Evolutionary conservation across 805 yeast genomes (phyloP), one percentile per base, ranked within the genome.

Genomic region (Ascoidea asiatica): DNA sequence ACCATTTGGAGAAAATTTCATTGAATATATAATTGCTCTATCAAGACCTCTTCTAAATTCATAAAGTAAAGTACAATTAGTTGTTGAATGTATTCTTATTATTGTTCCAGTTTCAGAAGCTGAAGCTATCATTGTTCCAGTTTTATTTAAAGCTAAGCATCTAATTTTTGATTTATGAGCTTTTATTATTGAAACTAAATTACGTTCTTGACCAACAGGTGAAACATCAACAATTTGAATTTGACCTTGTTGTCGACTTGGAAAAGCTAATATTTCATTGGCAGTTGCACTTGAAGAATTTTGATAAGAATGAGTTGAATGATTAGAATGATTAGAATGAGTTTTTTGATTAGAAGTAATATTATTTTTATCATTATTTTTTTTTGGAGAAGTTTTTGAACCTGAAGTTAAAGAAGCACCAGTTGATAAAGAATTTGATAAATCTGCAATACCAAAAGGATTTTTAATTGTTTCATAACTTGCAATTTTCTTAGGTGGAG

Each of bases 1-100:
- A 41, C 87, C 89, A 51, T 77, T 72, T 6, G 84, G 88, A 4
- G 90, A 81, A 58, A 90, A 88, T 44, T 78, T 78, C 81, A 92
- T 79, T 5, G 92, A 81, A 38, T 82, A 83, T 5, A 92, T 74
- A 17, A 70, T 67, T 1, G 96, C 97, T 43, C 79, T 72, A 59
- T 92, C 97, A 19, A 89, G 58, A 0, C 98, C 98, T 43, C 98
- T 69, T 52, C 97, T 69, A 55, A 89, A 89, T 58, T 87, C 96
- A 55, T 73, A 81, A n/a, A 86, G 54, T 43, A 86, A 64, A 1
- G 81, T 70, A 21, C 94, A 81, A 33, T 74, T 77, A 43, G 69
- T 67, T 1, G 87, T 74, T 4, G 86, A 78, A 56, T 81, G 87
- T 2, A 86, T 67, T 43, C 95, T 62, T 18, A 87, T 76, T 6